Conservation (phyloP, 768 basidiomycete genomes). For the Strobilomyces echinocephalus region DNA sequence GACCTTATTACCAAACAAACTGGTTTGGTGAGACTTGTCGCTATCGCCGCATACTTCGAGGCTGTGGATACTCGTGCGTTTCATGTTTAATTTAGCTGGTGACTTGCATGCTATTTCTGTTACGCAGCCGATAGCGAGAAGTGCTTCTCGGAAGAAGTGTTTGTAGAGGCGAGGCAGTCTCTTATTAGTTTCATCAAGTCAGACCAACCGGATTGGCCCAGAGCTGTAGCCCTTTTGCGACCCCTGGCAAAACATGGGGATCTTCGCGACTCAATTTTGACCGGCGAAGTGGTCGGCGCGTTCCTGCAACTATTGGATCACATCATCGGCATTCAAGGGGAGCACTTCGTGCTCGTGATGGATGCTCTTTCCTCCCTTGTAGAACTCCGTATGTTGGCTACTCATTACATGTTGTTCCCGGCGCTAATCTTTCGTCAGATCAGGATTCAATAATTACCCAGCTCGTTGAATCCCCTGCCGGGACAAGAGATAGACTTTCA, state of each 20-base stretch:
- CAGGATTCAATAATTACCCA: not conserved
- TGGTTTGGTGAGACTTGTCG: conserved; percentile 4
- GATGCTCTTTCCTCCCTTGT: conserved; percentile 7
- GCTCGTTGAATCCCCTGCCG: not conserved
- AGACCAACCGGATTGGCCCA: conserved; percentile 5
- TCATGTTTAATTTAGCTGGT: not conserved
- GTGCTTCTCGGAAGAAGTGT: conserved; percentile 1
- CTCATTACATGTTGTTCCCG: not conserved
- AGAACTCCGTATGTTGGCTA: not conserved
- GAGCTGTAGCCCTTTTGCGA: conserved; percentile 5
- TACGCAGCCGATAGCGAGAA: not conserved
- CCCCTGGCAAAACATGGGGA: conserved; percentile 1
- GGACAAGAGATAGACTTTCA: not conserved
- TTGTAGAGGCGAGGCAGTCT: conserved; percentile 3
- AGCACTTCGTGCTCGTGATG: conserved; percentile 4
- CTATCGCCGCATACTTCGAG: conserved; percentile 3
- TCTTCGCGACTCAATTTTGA: conserved; percentile 1
- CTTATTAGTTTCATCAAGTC: not conserved
- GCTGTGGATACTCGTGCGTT: not conserved
- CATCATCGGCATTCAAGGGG: not conserved
- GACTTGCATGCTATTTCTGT: not conserved
- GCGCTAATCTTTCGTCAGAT: not conserved
- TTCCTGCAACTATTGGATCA: conserved; percentile 3
- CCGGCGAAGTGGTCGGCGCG: not conserved
- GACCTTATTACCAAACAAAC: conserved; percentile 2